Evolutionary conservation across 2,329 filamentous ascomycete genomes (phyloP).

Genomic region (Colletotrichum spaethianum): DNA sequence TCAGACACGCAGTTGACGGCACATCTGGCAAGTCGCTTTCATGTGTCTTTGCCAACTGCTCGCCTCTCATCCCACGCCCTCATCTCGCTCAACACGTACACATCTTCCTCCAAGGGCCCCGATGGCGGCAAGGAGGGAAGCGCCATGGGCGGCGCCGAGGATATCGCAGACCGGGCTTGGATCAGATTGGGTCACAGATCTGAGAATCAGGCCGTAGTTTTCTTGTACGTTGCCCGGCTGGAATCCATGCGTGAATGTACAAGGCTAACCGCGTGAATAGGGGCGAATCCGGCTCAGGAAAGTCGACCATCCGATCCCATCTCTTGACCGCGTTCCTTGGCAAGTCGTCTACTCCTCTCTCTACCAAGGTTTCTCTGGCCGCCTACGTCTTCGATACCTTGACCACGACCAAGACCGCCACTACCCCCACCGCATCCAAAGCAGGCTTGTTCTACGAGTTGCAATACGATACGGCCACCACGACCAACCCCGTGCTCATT

Average conservation of each 20-base stretch:
- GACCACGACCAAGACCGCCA: constrained; percentile 97
- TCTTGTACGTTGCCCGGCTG: constrained; percentile 77
- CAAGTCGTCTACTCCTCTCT: constrained; percentile 93
- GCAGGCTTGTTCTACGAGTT: constrained; percentile 95
- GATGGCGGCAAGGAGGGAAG: constrained; percentile 94
- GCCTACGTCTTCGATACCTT: constrained; percentile 96
- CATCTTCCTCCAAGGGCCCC: constrained; percentile 86
- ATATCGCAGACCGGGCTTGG: constrained; percentile 89
- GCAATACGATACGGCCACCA: constrained; percentile 93
- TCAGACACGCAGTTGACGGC: constrained; percentile 85
- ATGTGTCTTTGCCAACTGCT: constrained; percentile 90
- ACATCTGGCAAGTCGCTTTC: constrained; percentile 90
- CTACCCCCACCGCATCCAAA: constrained; percentile 95
- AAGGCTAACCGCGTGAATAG: constrained; percentile 59
- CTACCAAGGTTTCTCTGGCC: constrained; percentile 91
- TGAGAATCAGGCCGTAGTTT: constrained; percentile 94
- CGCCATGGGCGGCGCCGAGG: constrained; percentile 92
- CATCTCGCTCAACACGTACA: constrained; percentile 95
- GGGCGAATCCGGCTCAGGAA: constrained; percentile 95
- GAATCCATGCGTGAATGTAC: background rate
- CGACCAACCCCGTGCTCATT: constrained; percentile 87
- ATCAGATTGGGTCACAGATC: constrained; percentile 87
- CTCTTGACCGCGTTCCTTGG: constrained; percentile 87
- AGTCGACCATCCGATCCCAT: constrained; percentile 94
- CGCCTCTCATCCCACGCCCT: constrained; percentile 92